Percentiles rank a stretch among this genome's conserved stretches.
Evolutionary conservation across 225 moss, liverwort and hornwort genomes (phyloP).

Genomic region (Pseudoscleropodium purum): DNA sequence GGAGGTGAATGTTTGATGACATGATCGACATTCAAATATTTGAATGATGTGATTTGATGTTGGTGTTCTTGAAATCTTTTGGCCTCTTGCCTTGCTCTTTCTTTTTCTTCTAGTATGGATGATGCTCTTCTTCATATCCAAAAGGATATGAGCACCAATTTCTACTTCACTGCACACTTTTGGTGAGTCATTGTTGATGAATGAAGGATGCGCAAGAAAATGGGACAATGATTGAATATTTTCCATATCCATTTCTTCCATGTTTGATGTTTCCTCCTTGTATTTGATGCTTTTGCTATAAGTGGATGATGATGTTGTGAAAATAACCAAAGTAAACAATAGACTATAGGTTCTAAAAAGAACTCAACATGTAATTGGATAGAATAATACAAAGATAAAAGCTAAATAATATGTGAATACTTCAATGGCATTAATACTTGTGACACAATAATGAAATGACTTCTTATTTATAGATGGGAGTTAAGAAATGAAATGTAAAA

Average conservation of each 20-base stretch:
- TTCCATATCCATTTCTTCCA: too few relatives aligned
- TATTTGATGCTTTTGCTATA: too few relatives aligned
- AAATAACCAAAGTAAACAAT: background rate
- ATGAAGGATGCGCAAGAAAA: background rate
- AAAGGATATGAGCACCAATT: too few relatives aligned
- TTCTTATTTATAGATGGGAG: too few relatives aligned
- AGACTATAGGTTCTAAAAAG: background rate
- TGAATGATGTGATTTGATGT: background rate
- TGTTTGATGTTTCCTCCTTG: too few relatives aligned
- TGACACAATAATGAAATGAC: too few relatives aligned
- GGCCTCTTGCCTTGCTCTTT: background rate
- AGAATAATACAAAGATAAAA: too few relatives aligned
- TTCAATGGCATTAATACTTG: too few relatives aligned
- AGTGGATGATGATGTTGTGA: background rate
- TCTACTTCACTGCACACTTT: accelerated
- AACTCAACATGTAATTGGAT: background rate
- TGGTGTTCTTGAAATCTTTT: background rate
- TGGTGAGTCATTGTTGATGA: background rate
- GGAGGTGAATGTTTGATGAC: background rate
- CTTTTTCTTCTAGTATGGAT: too few relatives aligned
- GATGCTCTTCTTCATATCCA: background rate
- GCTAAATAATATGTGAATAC: too few relatives aligned
- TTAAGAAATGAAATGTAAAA: too few relatives aligned
- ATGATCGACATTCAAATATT: background rate
- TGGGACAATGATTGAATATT: background rate